A percentile compares a stretch with the other conserved stretches of the same genome.
Evolutionary conservation across 2,329 filamentous ascomycete species (phyloP).

Genomic region (Elsinoe ampelina): DNA sequence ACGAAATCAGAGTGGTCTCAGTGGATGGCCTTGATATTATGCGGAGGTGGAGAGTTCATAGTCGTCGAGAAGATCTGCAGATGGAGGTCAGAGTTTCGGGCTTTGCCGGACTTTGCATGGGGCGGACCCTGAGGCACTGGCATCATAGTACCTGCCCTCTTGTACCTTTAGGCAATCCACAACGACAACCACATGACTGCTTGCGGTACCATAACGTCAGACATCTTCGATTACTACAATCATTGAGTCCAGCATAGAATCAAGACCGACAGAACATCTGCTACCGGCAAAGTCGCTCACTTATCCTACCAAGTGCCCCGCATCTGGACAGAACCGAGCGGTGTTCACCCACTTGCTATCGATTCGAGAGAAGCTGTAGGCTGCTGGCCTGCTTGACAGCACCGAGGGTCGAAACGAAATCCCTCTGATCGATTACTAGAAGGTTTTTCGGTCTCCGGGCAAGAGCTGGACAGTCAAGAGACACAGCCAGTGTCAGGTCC

Average conservation of each 20-base stretch:
- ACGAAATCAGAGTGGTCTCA: neutral
- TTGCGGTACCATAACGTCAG: neutral
- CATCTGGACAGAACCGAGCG: neutral
- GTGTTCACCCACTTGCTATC: neutral
- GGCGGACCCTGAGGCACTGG: neutral
- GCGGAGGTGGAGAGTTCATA: neutral
- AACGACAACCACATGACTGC: neutral
- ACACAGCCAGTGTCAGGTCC: too few relatives aligned
- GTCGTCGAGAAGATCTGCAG: neutral
- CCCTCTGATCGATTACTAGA: too few relatives aligned
- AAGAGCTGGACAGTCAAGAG: too few relatives aligned
- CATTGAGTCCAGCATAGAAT: neutral
- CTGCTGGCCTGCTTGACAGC: neutral
- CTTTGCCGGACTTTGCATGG: conserved; percentile 9
- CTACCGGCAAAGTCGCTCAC: neutral
- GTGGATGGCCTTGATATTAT: neutral
- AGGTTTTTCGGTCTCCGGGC: too few relatives aligned
- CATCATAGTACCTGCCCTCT: neutral
- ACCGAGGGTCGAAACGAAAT: neutral
- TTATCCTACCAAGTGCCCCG: neutral
- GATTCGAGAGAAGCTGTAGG: neutral
- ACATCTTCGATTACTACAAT: neutral
- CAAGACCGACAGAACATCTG: neutral
- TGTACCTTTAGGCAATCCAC: neutral
- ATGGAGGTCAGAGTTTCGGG: neutral